These are phyloP conservation scores for Macaranga tanarius DNA, from an alignment of 441 rosid species.

Conservation along the genomic window DNA sequence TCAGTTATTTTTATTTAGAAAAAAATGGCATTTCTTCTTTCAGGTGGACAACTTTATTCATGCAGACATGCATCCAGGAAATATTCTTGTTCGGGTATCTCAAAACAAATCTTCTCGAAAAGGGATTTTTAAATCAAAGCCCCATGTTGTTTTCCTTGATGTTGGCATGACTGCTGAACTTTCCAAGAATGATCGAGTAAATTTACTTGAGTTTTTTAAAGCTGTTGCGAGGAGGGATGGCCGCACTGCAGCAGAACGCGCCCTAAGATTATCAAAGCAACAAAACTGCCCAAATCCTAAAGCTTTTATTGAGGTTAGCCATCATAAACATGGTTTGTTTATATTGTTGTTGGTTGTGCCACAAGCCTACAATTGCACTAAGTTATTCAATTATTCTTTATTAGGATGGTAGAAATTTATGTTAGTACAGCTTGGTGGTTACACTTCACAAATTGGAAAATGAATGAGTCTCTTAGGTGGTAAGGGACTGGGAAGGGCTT, in stretches of 20 bases:
- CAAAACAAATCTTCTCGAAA: conserved; percentile 63
- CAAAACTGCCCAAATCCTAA: conserved; percentile 95
- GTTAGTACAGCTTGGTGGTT: background rate
- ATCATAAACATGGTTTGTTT: background rate
- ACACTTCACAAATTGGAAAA: background rate
- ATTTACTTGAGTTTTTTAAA: conserved; percentile 86
- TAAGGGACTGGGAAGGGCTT: background rate
- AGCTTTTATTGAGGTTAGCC: conserved; percentile 79
- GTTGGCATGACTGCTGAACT: conserved; percentile 99
- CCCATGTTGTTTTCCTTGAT: conserved; percentile 96
- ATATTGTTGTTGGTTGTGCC: background rate
- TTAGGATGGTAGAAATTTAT: background rate
- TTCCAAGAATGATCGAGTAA: conserved; percentile 76
- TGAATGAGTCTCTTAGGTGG: background rate
- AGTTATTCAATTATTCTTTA: background rate
- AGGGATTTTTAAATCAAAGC: conserved; percentile 76
- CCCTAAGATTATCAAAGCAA: conserved; percentile 73
- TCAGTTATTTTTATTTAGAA: background rate
- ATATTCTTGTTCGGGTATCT: conserved; percentile 85
- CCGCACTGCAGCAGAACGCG: conserved; percentile 80
- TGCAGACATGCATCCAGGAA: conserved; percentile 99
- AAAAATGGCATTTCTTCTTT: conserved; percentile 26
- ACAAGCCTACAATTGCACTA: background rate
- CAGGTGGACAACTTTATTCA: conserved; percentile 99
- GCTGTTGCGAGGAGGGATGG: conserved; percentile 97